Conservation (phyloP, 305 asterid species). For the Solanum hybrid region DNA sequence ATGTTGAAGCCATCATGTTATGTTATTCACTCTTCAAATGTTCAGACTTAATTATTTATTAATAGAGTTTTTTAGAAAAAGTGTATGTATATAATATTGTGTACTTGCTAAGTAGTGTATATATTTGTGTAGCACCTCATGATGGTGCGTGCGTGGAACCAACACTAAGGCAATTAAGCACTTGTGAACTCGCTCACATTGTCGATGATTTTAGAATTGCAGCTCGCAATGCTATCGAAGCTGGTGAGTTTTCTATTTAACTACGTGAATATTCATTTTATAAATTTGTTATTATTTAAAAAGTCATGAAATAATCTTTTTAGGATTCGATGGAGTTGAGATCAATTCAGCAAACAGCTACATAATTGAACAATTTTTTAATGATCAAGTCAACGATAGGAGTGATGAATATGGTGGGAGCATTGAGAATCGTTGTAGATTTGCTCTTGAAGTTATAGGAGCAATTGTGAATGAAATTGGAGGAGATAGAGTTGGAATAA, state of each 20-base stretch:
- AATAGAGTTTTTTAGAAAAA: no score
- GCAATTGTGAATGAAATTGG: background rate
- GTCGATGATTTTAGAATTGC: background rate
- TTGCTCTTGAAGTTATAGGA: background rate
- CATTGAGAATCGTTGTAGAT: background rate
- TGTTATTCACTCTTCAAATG: background rate
- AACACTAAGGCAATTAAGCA: background rate
- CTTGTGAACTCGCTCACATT: background rate
- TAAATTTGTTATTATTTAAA: background rate
- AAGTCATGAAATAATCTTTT: background rate
- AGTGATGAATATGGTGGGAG: background rate
- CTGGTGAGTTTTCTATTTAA: background rate
- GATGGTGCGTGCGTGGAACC: background rate
- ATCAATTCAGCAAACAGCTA: background rate
- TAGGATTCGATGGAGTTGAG: background rate
- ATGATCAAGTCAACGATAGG: background rate
- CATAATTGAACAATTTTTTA: background rate
- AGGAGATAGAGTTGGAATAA: background rate
- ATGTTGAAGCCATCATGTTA: background rate
- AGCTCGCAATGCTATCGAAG: background rate
- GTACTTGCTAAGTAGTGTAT: background rate
- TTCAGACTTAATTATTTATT: no score
- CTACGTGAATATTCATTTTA: background rate
- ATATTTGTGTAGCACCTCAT: background rate
- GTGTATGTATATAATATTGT: background rate